These are phyloP conservation scores for Sporothrix euskadiensis DNA, from an alignment of 2,329 filamentous ascomycete species.

Conservation along the genomic window DNA sequence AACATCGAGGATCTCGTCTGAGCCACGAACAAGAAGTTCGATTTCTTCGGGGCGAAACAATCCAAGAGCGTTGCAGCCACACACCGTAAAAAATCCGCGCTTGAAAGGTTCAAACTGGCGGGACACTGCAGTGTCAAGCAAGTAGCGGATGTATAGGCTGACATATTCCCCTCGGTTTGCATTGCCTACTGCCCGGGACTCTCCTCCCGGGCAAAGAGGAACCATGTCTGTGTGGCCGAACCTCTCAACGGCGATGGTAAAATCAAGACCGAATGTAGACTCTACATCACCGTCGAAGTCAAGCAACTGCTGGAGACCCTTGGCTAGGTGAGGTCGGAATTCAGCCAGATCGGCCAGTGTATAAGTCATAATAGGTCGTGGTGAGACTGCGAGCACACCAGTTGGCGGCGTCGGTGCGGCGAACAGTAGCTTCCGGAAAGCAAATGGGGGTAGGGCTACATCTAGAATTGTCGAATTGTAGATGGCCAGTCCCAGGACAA, in stretches of 20 bases:
- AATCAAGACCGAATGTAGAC: conserved; percentile 76
- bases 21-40: conserved; percentile 80
- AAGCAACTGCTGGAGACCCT: conserved; percentile 72
- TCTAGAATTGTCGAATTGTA: conserved; percentile 95
- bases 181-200: conserved; percentile 76
- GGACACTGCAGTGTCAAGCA: conserved; percentile 74
- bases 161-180: conserved; percentile 83
- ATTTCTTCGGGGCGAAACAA: conserved; percentile 91
- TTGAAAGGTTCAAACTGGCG: conserved; percentile 93
- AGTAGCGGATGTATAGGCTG: conserved; percentile 75
- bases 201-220: conserved; percentile 73
- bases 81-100: conserved; percentile 89
- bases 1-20: conserved; percentile 80
- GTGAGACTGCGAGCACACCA: conserved; percentile 54
- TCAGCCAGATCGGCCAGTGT: conserved; percentile 81
- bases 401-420: conserved; percentile 65
- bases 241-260: conserved; percentile 72
- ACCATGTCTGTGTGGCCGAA: conserved; percentile 69
- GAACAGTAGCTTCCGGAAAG: conserved; percentile 82
- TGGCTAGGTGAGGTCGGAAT: conserved; percentile 73
- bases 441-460: conserved; percentile 82
- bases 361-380: conserved; percentile 66
- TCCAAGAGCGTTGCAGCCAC: conserved; percentile 81
- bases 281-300: conserved; percentile 85
- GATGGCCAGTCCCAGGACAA: conserved; percentile 83